phyloP scores from a whole-genome alignment of 345 rosid species.

The Laguncularia racemosa region DNA sequence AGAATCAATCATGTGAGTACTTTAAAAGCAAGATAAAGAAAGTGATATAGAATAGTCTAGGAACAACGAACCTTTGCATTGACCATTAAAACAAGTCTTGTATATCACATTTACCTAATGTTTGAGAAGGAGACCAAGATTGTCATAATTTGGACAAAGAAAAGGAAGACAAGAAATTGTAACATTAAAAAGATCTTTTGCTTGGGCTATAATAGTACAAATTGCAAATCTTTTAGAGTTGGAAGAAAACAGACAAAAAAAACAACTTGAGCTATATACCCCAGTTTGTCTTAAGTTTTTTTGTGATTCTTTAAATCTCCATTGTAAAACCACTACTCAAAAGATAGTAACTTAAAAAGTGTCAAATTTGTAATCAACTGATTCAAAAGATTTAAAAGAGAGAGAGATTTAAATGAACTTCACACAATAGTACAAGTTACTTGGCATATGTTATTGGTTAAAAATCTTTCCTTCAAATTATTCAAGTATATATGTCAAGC shows the following conservation, averaged over 20 bases:
- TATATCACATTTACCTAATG: slow-evolving; percentile 78
- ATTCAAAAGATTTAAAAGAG: not conserved
- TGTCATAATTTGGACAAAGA: no score
- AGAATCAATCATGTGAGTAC: no score
- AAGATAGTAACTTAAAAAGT: slow-evolving; percentile 6
- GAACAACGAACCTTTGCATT: slow-evolving; percentile 52
- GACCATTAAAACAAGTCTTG: slow-evolving; percentile 67
- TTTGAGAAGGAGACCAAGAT: not conserved
- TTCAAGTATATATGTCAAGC: not conserved
- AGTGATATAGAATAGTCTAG: not conserved
- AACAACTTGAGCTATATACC: slow-evolving; percentile 81
- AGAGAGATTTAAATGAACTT: no score
- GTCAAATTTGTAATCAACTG: not conserved
- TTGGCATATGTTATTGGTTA: not conserved
- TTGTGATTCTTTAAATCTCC: slow-evolving; percentile 80
- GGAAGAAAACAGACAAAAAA: not conserved
- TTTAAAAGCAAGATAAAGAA: not conserved
- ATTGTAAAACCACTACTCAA: slow-evolving; percentile 54
- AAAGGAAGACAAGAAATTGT: no score
- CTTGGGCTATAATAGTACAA: no score
- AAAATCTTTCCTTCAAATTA: not conserved
- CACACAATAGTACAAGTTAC: not conserved
- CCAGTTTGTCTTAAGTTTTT: slow-evolving; percentile 73
- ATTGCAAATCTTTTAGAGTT: no score
- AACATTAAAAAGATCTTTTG: no score